Base-by-base conservation (phyloP, 495 filamentous ascomycete species). In the Acidiella bohemica region DNA sequence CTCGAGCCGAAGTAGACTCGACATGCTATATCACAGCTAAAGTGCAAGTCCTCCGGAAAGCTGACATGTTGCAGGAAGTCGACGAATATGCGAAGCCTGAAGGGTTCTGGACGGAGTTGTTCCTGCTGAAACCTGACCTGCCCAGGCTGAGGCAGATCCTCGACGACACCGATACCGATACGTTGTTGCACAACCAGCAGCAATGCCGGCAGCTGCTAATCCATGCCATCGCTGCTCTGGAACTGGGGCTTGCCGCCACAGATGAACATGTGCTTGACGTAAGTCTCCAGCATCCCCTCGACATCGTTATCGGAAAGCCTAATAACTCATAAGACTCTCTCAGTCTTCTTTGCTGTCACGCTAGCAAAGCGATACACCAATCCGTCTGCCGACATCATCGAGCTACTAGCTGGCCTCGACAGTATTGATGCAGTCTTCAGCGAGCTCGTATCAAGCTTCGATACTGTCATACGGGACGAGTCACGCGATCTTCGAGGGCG, bases 61-160 rank as follows among this genome's bases (percentile, higher is more conserved):
- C n/a, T n/a, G n/a, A n/a, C n/a, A n/a, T n/a, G n/a, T n/a, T n/a
- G n/a, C 14, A 37, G 34, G 34, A 77, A 23, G 59, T 70, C 29
- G 79, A 84, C 31, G 70, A 69, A 42, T 61, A 70, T 27, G 76
- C 82, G 26, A 76, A 75, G 36, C 71, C 80, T 0, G 84, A 94
- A 44, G 90, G 86, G 7, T 99, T 95, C 62, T 99, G 90, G 92
- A 71, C 74, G 38, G 88, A 95, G 62, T 84, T 96, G 62, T 97
- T 96, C 61, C 67, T 96, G 28, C 68, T 94, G 34, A 71, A 71
- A 35, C 87, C 90, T 22, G 80, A 93, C 56, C 67, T 71, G 27
- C 56, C 64, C 1, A 68, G 73, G 36, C 60, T 97, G 39, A 71
- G 70, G 47, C 61, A 61, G 27, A 68, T 87, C 26, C 67, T 97